These are phyloP conservation scores for Phytophthora litchii DNA, from an alignment of 352 stramenopile genomes.

Conservation along the genomic window DNA sequence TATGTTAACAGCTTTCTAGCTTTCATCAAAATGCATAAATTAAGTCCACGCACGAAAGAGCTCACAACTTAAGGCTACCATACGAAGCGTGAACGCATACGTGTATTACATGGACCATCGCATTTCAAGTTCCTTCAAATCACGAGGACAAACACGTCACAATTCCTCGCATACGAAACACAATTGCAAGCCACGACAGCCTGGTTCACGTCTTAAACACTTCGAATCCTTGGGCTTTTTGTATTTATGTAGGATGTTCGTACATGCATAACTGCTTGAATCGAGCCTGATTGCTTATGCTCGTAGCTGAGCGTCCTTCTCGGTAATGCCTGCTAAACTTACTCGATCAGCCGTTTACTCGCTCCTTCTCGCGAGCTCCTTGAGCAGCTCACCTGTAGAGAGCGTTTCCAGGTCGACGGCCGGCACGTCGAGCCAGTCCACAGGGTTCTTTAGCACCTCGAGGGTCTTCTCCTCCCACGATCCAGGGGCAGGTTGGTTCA, in stretches of 20 bases:
- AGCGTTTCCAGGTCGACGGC: conserved; percentile 73
- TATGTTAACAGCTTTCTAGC: neutral
- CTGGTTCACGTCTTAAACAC: neutral
- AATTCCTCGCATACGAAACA: no score
- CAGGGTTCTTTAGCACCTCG: conserved; percentile 92
- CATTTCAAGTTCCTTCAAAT: no score
- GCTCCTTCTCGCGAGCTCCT: conserved; percentile 80
- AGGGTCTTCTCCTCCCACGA: conserved; percentile 94
- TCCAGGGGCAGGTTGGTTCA: conserved; percentile 84
- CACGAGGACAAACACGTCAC: no score
- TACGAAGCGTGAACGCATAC: no score
- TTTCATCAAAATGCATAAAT: neutral
- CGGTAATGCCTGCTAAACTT: neutral
- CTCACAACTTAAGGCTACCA: no score
- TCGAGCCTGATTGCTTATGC: neutral
- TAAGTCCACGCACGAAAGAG: no score
- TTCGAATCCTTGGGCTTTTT: neutral
- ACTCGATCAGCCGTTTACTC: conserved; percentile 25
- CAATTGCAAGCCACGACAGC: no score
- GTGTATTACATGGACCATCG: no score
- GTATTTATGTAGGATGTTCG: neutral
- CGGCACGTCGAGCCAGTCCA: conserved; percentile 93
- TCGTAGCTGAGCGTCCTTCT: neutral
- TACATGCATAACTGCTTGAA: conserved; percentile 9
- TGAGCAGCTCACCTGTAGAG: conserved; percentile 73